Conservation (phyloP, 306 rosid genomes). For the Sicyos edulis region DNA sequence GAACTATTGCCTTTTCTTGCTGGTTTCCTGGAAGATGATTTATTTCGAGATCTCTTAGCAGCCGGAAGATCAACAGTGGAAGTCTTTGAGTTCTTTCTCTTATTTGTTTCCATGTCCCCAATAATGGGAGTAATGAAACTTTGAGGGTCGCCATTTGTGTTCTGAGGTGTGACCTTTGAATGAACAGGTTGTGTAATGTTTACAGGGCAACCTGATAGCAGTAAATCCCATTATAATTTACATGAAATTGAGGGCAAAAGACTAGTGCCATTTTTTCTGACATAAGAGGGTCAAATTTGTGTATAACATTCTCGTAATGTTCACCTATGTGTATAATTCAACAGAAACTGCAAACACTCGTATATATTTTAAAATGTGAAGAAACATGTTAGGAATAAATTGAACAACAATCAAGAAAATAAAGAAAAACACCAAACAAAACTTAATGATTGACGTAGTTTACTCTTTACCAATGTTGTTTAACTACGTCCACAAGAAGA, state of each 20-base stretch:
- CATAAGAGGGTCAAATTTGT: too few relatives aligned
- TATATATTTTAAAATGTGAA: background rate
- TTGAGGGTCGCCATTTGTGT: conserved; percentile 28
- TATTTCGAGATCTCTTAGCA: conserved; percentile 48
- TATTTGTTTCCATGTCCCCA: conserved; percentile 27
- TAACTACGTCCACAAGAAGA: too few relatives aligned
- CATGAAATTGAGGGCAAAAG: background rate
- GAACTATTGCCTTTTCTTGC: conserved; percentile 35
- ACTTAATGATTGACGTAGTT: too few relatives aligned
- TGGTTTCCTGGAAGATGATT: conserved; percentile 27
- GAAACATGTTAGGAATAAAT: background rate
- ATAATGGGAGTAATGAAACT: conserved; percentile 34
- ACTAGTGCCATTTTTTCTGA: background rate
- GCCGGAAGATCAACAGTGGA: conserved; percentile 31
- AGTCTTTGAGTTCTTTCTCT: conserved; percentile 41
- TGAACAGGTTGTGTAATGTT: conserved; percentile 27
- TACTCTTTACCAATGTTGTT: too few relatives aligned
- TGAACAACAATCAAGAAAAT: too few relatives aligned
- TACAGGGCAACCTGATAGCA: conserved; percentile 30
- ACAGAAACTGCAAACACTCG: background rate
- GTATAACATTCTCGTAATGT: background rate
- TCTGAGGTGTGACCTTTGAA: conserved; percentile 34
- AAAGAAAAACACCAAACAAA: background rate
- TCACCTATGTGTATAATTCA: background rate
- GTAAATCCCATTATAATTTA: background rate